Conservation (phyloP, 768 basidiomycete genomes). For the Panellus pusillus region DNA sequence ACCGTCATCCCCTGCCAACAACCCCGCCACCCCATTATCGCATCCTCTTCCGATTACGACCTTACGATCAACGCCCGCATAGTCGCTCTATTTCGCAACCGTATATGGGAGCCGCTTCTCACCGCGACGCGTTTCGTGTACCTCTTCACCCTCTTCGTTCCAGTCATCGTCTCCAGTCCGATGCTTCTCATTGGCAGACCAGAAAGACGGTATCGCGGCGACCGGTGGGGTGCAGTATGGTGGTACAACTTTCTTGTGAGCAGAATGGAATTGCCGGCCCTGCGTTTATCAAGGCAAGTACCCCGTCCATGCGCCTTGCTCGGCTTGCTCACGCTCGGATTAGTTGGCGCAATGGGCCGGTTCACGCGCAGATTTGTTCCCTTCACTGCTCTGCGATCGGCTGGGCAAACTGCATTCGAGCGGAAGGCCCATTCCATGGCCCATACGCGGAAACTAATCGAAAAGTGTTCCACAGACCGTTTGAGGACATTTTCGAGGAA, state of each 20-base stretch:
- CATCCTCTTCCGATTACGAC: conserved; percentile 69
- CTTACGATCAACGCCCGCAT: conserved; percentile 47
- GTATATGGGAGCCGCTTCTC: conserved; percentile 81
- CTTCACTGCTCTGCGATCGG: conserved; percentile 77
- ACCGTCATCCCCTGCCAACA: conserved; percentile 43
- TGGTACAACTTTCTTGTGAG: conserved; percentile 91
- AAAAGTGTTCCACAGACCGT: conserved; percentile 80
- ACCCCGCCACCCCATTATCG: conserved; percentile 39
- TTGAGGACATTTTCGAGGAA: conserved; percentile 87
- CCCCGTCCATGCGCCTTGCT: conserved; percentile 15
- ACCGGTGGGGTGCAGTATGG: conserved; percentile 93
- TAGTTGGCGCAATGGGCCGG: conserved; percentile 99
- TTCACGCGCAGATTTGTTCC: conserved; percentile 92
- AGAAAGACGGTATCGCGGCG: conserved; percentile 58
- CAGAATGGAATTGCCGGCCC: conserved; percentile 96
- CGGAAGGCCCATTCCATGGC: conserved; percentile 73
- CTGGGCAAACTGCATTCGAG: conserved; percentile 88
- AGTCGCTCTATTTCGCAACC: conserved; percentile 47
- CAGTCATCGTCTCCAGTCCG: conserved; percentile 80
- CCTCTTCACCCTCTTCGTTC: conserved; percentile 80
- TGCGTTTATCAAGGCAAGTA: conserved; percentile 87
- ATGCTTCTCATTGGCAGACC: conserved; percentile 75
- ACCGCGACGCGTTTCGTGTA: conserved; percentile 83
- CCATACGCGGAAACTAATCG: conserved; percentile 81
- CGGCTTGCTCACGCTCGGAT: conserved; percentile 17